Conservation (phyloP, 192 early-diverging fungal genomes). For the Coemansia furcata region DNA sequence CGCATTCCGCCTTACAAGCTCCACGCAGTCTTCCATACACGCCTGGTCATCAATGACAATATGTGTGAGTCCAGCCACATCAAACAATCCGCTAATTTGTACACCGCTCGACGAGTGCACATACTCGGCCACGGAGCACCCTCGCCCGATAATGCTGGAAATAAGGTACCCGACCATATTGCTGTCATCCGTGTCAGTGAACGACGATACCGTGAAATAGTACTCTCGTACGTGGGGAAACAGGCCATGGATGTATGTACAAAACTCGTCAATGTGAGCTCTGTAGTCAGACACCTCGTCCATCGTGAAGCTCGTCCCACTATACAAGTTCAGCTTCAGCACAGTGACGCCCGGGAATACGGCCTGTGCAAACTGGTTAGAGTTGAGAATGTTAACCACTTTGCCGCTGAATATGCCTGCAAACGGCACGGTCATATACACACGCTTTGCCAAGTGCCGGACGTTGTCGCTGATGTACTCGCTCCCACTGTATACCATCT, state of each 20-base stretch:
- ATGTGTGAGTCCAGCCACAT: conserved; percentile 34
- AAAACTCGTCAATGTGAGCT: conserved; percentile 17
- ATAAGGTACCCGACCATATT: conserved; percentile 43
- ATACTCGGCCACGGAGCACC: conserved; percentile 20
- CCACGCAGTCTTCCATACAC: conserved; percentile 32
- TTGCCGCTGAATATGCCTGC: conserved; percentile 42
- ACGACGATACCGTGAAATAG: conserved; percentile 36
- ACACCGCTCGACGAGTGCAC: conserved; percentile 42
- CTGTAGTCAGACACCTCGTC: conserved; percentile 32
- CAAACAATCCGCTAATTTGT: conserved; percentile 28
- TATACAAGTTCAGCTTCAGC: conserved; percentile 43
- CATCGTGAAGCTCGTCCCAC: conserved; percentile 24
- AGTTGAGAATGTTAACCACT: conserved; percentile 17
- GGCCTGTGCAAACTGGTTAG: conserved; percentile 16
- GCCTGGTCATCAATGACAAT: conserved; percentile 31
- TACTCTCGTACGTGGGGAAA: conserved; percentile 29
- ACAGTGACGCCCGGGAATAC: conserved; percentile 25
- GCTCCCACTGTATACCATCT: conserved; percentile 23
- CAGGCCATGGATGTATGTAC: conserved; percentile 14
- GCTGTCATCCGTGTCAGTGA: conserved; percentile 47
- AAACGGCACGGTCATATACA: conserved; percentile 32
- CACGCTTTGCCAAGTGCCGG: conserved; percentile 27
- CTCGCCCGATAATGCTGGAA: conserved; percentile 4
- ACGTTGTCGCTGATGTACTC: conserved; percentile 26
- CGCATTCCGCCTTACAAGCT: conserved; percentile 37